A percentile compares a stretch with the other conserved stretches of the same genome.
phyloP scores from a whole-genome alignment of 495 filamentous ascomycete genomes.

The Podospora anserina region DNA sequence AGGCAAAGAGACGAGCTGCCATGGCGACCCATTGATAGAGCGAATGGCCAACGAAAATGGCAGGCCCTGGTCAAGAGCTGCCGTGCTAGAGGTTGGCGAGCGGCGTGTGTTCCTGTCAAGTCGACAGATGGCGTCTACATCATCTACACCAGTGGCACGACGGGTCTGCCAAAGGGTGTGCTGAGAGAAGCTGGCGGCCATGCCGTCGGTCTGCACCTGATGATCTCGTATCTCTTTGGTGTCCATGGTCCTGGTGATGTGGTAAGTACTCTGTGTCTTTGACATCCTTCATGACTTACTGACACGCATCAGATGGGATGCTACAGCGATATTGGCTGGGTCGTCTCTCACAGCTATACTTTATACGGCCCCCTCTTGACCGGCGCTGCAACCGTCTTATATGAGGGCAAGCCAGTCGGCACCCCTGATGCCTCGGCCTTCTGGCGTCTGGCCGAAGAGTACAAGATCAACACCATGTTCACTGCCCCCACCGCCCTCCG shows the following conservation, averaged over 20 bases:
- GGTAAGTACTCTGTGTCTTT: conserved; percentile 26
- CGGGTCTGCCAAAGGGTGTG: conserved; percentile 85
- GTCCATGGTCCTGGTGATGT: conserved; percentile 78
- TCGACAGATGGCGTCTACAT: conserved; percentile 81
- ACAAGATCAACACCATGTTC: conserved; percentile 78
- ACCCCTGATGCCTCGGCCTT: conserved; percentile 84
- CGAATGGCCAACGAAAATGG: conserved; percentile 72
- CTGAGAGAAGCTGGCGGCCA: conserved; percentile 81
- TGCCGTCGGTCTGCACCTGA: conserved; percentile 78
- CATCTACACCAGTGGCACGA: conserved; percentile 89
- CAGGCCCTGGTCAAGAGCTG: conserved; percentile 68
- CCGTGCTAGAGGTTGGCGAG: conserved; percentile 58
- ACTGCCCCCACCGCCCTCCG: conserved; percentile 85
- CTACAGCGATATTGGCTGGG: conserved; percentile 76
- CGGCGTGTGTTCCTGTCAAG: conserved; percentile 69
- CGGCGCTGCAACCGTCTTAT: conserved; percentile 82
- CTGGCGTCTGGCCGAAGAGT: conserved; percentile 81
- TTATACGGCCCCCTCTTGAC: conserved; percentile 73
- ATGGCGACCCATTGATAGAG: conserved; percentile 65
- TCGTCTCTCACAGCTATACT: conserved; percentile 82
- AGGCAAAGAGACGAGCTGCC: conserved; percentile 66
- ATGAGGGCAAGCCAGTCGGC: conserved; percentile 88
- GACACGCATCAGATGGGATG: conserved; percentile 26
- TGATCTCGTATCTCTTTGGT: conserved; percentile 74
- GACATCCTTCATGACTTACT: background rate